Evolutionary conservation across 2,329 filamentous ascomycete species (phyloP), one percentile per base, ranked within the genome.

Genomic region (Xylaria sp.): DNA sequence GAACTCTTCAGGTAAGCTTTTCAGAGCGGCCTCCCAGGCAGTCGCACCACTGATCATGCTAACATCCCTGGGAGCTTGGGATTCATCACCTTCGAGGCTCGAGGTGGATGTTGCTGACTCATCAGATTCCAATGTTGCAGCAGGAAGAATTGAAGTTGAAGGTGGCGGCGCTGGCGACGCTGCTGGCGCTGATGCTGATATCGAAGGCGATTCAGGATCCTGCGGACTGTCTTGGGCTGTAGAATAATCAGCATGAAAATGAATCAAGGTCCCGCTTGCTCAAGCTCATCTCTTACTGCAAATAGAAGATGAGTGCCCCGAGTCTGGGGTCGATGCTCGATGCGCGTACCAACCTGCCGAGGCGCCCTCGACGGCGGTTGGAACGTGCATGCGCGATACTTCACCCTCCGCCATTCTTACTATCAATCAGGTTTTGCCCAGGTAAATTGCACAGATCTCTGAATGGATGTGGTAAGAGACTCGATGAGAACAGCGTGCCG

Each of bases 321-420:
- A 61, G 56, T 23, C 46, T 5, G 72, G 71, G 12, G 71, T 71
- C 1, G 70, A 68, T 20, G 71, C 68, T 46, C 71, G 73, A 31
- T 72, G 74, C n/a, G 74, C 74, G 43, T 67, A 72, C 75, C 75
- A 76, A 39, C 64, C 73, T 7, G 72, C 73, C 5, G 74, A 69
- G n/a, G 75, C 75, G 58, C 69, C 73, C 54, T 75, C 68, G 8
- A 73, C 70, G 8, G 74, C 72, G 10, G 73, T 72, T n/a, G 69
- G 71, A 28, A 73, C 72, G 49, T 71, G 64, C 7, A 63, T 25
- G 48, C 68, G 64, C 4, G 58, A 20, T 3, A 67, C 48, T 49
- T 70, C 63, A 46, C 69, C 63, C 15, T 64, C 58, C 15, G 68
- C 60, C 74, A 75, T 74, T 18, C 39, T 46, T 48, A 46, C 28